Evolutionary conservation across 768 basidiomycete species (phyloP).

Genomic region (Mycena alexandri): DNA sequence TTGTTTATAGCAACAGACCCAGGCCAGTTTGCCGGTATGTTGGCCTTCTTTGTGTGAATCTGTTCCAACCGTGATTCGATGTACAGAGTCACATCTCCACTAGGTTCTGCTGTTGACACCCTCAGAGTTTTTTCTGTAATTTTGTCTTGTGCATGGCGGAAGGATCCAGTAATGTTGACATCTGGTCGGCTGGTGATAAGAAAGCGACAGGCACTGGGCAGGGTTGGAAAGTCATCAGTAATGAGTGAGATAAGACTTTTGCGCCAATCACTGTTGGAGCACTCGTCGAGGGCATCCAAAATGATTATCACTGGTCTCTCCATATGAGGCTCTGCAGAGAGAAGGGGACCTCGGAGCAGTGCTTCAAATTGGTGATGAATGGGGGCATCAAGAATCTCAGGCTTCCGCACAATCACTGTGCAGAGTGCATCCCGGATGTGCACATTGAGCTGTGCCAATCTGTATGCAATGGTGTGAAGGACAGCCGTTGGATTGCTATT

Average conservation of each 20-base stretch:
- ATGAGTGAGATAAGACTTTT: slow-evolving; percentile 30
- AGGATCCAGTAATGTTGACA: slow-evolving; percentile 30
- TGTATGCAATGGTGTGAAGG: slow-evolving; percentile 30
- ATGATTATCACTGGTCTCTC: slow-evolving; percentile 37
- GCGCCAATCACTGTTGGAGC: slow-evolving; percentile 13
- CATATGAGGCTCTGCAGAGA: background rate
- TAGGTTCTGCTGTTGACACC: too few species aligned
- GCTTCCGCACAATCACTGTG: background rate
- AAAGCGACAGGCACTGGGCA: slow-evolving; percentile 37
- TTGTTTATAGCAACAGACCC: slow-evolving; percentile 20
- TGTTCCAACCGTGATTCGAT: background rate
- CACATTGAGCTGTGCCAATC: slow-evolving; percentile 17
- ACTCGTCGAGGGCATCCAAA: slow-evolving; percentile 45
- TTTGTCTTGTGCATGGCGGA: background rate
- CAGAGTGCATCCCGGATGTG: background rate
- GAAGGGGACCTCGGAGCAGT: slow-evolving; percentile 7
- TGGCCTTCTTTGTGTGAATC: background rate
- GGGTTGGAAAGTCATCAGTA: slow-evolving; percentile 20
- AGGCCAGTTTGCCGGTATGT: slow-evolving; percentile 30
- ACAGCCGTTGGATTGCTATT: slow-evolving; percentile 19
- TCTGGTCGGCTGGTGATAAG: slow-evolving; percentile 40
- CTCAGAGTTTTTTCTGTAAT: too few species aligned
- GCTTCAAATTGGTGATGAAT: slow-evolving; percentile 13
- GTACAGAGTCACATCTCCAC: too few species aligned
- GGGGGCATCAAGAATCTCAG: slow-evolving; percentile 1